Percentiles rank a stretch among this genome's conserved stretches.
These are phyloP conservation scores for Xanthoconium purpureum DNA, from an alignment of 768 basidiomycete genomes.

Conservation along the genomic window DNA sequence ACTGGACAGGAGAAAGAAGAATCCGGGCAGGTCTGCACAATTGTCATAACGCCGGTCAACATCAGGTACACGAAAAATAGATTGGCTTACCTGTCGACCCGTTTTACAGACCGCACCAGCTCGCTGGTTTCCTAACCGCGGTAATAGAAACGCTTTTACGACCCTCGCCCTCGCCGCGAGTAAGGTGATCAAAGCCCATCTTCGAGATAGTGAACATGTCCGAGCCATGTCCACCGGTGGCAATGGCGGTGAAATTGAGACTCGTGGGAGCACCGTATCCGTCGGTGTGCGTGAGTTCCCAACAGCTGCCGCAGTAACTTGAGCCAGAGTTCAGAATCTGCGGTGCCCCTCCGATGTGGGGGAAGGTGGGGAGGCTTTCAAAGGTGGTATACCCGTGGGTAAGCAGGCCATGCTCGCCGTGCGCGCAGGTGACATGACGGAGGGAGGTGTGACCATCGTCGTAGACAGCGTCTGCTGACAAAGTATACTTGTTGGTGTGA, in stretches of 20 bases:
- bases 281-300: conserved; percentile 48
- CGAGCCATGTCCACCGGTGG: conserved; percentile 15
- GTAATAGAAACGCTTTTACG: too few relatives aligned
- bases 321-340: conserved; percentile 47
- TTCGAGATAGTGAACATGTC: background rate
- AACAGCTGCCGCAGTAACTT: conserved; percentile 56
- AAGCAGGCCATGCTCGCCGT: conserved; percentile 41
- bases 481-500: conserved; percentile 10
- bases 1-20: too few relatives aligned
- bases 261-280: conserved; percentile 28
- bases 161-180: too few relatives aligned
- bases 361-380: background rate
- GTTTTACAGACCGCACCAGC: too few relatives aligned
- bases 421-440: conserved; percentile 45
- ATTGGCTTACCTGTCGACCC: background rate
- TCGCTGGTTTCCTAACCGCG: too few relatives aligned
- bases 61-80: background rate
- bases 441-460: conserved; percentile 43
- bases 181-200: too few relatives aligned
- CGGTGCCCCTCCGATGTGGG: conserved; percentile 54
- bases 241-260: conserved; percentile 52
- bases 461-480: conserved; percentile 48
- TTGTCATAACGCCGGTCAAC: background rate
- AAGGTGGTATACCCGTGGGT: background rate
- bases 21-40: background rate